A percentile compares a stretch with the other conserved stretches of the same genome.
Conservation (phyloP, 768 basidiomycete genomes). For the Naganishia antarctica region DNA sequence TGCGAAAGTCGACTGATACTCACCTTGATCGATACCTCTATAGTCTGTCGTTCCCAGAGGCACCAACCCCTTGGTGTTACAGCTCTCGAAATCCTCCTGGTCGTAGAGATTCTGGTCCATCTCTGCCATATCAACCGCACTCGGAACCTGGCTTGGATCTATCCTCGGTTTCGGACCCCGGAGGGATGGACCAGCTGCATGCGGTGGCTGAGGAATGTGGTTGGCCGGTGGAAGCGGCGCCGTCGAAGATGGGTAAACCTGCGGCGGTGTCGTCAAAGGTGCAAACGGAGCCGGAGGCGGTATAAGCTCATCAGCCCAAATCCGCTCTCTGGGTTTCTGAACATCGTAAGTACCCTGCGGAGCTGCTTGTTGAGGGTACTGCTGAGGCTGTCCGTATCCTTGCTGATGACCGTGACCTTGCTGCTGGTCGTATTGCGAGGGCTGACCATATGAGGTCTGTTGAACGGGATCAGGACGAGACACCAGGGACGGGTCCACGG, state of each 20-base stretch:
- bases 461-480: conserved; percentile 5
- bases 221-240: conserved; percentile 19
- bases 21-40: conserved; percentile 84
- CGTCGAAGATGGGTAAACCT: not conserved
- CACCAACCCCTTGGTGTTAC: conserved; percentile 58
- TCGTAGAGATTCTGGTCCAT: conserved; percentile 75
- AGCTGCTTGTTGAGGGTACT: conserved; percentile 1
- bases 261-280: conserved; percentile 10
- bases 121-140: conserved; percentile 72
- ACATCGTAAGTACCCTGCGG: not conserved
- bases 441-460: conserved; percentile 7
- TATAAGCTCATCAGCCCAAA: conserved; percentile 23
- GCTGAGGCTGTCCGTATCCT: conserved; percentile 3
- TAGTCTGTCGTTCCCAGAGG: conserved; percentile 85
- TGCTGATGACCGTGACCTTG: conserved; percentile 10
- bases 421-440: conserved; percentile 6
- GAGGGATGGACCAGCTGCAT: conserved; percentile 60
- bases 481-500: conserved; percentile 21
- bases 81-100: conserved; percentile 62
- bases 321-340: conserved; percentile 5
- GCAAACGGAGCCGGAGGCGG: conserved; percentile 22
- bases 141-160: conserved; percentile 86
- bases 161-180: conserved; percentile 61
- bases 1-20: too few species aligned
- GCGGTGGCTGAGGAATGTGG: conserved; percentile 50